phyloP scores from a whole-genome alignment of 805 yeast species.

The Kodamaea restingae region DNA sequence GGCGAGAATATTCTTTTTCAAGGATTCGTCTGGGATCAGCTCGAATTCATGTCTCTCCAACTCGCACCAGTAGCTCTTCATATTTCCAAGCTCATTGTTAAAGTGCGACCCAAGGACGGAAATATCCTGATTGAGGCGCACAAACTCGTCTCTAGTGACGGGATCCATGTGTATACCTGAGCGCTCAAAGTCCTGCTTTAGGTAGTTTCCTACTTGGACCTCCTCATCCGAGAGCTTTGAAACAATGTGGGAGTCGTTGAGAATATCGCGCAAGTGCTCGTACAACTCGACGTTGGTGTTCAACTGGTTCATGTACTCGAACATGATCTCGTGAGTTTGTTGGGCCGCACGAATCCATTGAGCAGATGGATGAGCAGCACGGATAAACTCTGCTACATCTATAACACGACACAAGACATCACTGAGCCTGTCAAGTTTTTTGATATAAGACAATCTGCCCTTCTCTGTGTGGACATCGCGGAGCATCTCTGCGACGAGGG shows the following conservation, averaged over 20 bases:
- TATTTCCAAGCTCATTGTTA: slow-evolving; percentile 42
- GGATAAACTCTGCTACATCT: slow-evolving; percentile 86
- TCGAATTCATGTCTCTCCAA: slow-evolving; percentile 29
- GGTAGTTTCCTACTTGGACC: slow-evolving; percentile 70
- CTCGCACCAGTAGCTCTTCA: slow-evolving; percentile 36
- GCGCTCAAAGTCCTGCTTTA: slow-evolving; percentile 80
- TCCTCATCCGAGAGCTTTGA: slow-evolving; percentile 64
- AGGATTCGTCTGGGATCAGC: slow-evolving; percentile 16
- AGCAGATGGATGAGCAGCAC: slow-evolving; percentile 80
- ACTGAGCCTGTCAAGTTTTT: slow-evolving; percentile 75
- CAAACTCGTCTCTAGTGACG: slow-evolving; percentile 61
- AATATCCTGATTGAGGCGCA: slow-evolving; percentile 73
- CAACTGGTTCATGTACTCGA: slow-evolving; percentile 87
- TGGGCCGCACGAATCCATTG: slow-evolving; percentile 78
- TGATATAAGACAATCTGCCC: slow-evolving; percentile 46
- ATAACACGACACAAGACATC: slow-evolving; percentile 89
- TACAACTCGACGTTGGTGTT: slow-evolving; percentile 80
- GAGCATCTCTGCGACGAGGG: slow-evolving; percentile 55
- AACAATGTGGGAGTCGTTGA: slow-evolving; percentile 36
- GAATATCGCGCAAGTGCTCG: slow-evolving; percentile 51
- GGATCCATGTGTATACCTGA: slow-evolving; percentile 84
- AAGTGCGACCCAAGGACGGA: slow-evolving; percentile 80
- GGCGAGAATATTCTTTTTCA: slow-evolving; percentile 24
- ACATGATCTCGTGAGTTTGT: slow-evolving; percentile 80
- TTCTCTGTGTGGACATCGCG: slow-evolving; percentile 36